Base-by-base conservation (phyloP, 495 filamentous ascomycete genomes). In the Penicillium longicatenatum region DNA sequence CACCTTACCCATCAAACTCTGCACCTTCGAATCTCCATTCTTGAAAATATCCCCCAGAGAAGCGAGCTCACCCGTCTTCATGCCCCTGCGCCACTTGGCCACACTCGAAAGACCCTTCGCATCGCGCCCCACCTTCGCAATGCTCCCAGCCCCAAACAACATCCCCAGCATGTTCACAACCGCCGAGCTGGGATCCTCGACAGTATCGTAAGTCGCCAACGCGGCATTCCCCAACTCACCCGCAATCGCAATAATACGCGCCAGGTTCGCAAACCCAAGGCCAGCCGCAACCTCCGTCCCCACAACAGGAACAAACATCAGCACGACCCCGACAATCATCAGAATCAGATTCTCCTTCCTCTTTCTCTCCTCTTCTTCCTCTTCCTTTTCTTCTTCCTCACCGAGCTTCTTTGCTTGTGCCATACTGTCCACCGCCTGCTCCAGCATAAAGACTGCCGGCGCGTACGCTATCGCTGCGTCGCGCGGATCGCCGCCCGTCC, bases 161-260 rank as follows among this genome's bases (percentile, higher is more conserved):
- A 16, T 16, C 6, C 44, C 44, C 6, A 47, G 4, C 6, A 47
- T 20, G 16, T 20, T 24, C 14, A 47, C 11, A 29, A 24, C 6
- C 8, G 44, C 44, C 8, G 14, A 21, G 6, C 24, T 24, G 4
- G 43, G 46, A 11, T 39, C 35, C 21, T 35, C 19, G 17, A 56
- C 52, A 31, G 42, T 43, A 21, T 55, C 44, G 22, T 46, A 42
- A 16, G 42, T 17, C 2, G 54, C 10, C 29, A 50, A 12, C 11
- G 26, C 54, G 12, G 54, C 45, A 21, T 57, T 57, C 1, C 26
- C 54, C 22, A 45, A 44, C 19, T 50, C 54, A 6, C 45, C 54
- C 2, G 35, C 35, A n/a, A 57, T 29, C 1, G 5, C 9, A 50
- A 44, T 31, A 1, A 8, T 39, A 4, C 54, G 54, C 10, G 54